Evolutionary conservation across 495 filamentous ascomycete genomes (phyloP).

Genomic region (Hypoxylon rickii): DNA sequence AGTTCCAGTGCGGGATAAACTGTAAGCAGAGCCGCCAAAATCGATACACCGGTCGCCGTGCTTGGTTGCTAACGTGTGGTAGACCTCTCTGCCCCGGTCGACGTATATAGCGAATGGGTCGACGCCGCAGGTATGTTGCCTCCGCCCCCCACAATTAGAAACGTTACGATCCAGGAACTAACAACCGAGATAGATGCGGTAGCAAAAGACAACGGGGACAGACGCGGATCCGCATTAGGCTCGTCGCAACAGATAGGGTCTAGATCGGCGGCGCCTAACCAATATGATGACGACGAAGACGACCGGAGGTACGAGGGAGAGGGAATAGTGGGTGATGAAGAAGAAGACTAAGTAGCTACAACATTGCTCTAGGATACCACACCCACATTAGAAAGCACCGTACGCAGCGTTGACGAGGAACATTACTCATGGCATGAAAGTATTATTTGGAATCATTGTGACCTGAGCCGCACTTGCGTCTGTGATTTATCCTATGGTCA

Average conservation of each 20-base stretch:
- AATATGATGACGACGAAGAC: constrained; percentile 55
- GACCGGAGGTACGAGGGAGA: constrained; percentile 50
- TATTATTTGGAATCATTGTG: too few species aligned
- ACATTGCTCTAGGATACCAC: neutral
- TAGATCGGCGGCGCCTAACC: constrained; percentile 49
- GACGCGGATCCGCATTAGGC: constrained; percentile 29
- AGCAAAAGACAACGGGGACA: constrained; percentile 44
- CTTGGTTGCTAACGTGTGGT: constrained; percentile 7
- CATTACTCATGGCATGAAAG: too few species aligned
- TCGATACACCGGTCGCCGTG: neutral
- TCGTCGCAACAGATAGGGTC: constrained; percentile 29
- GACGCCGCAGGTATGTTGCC: constrained; percentile 85
- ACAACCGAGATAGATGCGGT: constrained; percentile 44
- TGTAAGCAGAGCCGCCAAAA: constrained; percentile 60
- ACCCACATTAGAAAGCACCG: too few species aligned
- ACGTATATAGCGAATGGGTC: constrained; percentile 98
- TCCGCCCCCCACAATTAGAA: constrained; percentile 31
- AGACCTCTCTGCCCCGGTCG: constrained; percentile 88
- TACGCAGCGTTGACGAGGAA: too few species aligned
- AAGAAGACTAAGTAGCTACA: constrained; percentile 42
- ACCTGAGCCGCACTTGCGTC: neutral
- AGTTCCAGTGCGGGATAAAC: constrained; percentile 89
- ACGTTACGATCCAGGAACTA: constrained; percentile 4
- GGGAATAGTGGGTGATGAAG: constrained; percentile 49
- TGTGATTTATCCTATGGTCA: neutral